Evolutionary conservation across 2,329 filamentous ascomycete species (phyloP), one percentile per base, ranked within the genome.

Genomic region (Bipolaris gigantea): DNA sequence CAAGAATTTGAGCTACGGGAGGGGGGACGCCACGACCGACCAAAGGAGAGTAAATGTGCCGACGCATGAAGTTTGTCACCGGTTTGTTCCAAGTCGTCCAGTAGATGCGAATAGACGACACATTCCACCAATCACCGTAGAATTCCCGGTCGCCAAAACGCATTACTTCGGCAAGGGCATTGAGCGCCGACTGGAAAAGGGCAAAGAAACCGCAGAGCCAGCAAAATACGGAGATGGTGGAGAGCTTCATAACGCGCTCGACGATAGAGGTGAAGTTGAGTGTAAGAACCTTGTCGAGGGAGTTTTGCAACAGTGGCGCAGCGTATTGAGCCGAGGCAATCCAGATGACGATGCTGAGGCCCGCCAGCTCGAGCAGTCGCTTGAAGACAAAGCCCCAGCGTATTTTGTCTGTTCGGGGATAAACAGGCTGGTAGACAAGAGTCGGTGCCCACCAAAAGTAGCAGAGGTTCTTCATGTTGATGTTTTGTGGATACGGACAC

Each of bases 371-470:
- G 43, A 83, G 83, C 40, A 93, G 72, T 15, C 94, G 85, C 77
- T 96, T 97, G 53, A 84, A 78, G 35, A 97, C 90, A 71, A 96
- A 99, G 4, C 84, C 73, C 92, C 92, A 97, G 58, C 94, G 84
- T 63, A 97, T 90, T 52, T 82, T 84, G 8, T 85, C 79, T 5
- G 90, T 92, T 39, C 92, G 89, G 18, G 94, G 94, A 73, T 99
- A 99, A 13, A 94, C 91, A 1, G 94, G 94, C 77, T 99, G 94
- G 73, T 99, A 99, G 40, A 97, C 89, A 48, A 99, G 82, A 0
- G 94, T 99, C 0, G 94, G 94, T 0, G 93, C 94, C 87, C 92
- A 93, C 93, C 94, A 97, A 74, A 99, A 99, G 77, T 97, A 99
- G 53, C 85, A 85, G 23, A 99, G 79, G 71, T 97, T 99, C 46